Percentiles rank a stretch among this genome's conserved stretches.
phyloP scores from a whole-genome alignment of 495 filamentous ascomycete genomes.

The Lophiostoma macrostomum region DNA sequence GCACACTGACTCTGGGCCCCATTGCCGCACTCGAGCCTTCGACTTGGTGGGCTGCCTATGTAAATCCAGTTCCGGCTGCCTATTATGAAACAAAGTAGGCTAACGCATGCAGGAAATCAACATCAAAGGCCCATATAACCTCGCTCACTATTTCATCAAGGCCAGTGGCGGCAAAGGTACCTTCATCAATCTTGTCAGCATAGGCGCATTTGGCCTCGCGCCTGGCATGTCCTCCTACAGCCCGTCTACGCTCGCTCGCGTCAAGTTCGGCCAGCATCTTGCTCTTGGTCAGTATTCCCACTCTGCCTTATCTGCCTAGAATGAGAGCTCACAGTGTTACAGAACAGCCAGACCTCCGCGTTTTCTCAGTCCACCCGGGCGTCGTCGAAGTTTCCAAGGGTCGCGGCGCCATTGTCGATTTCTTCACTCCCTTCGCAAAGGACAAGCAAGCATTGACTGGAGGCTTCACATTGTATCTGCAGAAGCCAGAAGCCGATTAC shows the following conservation, averaged over 20 bases:
- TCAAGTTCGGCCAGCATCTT: constrained; percentile 38
- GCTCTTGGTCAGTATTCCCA: constrained; percentile 28
- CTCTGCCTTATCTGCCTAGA: neutral
- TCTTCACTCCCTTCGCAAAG: constrained; percentile 36
- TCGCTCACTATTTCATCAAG: constrained; percentile 43
- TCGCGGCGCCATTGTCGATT: constrained; percentile 31
- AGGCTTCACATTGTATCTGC: constrained; percentile 45
- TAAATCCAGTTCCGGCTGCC: neutral
- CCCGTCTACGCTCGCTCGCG: constrained; percentile 41
- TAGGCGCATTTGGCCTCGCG: constrained; percentile 31
- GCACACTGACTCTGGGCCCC: neutral
- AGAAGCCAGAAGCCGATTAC: constrained; percentile 32
- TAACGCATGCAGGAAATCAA: constrained; percentile 41
- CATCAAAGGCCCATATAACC: constrained; percentile 45
- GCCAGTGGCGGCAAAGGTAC: constrained; percentile 32
- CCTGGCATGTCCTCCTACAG: constrained; percentile 43
- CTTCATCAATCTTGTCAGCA: constrained; percentile 45
- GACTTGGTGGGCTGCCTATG: constrained; percentile 12
- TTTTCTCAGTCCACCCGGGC: constrained; percentile 43
- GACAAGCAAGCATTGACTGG: constrained; percentile 43
- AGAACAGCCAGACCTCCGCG: constrained; percentile 43
- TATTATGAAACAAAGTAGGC: neutral
- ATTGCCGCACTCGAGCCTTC: constrained; percentile 9
- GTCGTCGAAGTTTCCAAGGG: constrained; percentile 39
- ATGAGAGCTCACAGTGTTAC: neutral